phyloP scores from a whole-genome alignment of 2,329 filamentous ascomycete species.

The Trichoderma aggressivum region DNA sequence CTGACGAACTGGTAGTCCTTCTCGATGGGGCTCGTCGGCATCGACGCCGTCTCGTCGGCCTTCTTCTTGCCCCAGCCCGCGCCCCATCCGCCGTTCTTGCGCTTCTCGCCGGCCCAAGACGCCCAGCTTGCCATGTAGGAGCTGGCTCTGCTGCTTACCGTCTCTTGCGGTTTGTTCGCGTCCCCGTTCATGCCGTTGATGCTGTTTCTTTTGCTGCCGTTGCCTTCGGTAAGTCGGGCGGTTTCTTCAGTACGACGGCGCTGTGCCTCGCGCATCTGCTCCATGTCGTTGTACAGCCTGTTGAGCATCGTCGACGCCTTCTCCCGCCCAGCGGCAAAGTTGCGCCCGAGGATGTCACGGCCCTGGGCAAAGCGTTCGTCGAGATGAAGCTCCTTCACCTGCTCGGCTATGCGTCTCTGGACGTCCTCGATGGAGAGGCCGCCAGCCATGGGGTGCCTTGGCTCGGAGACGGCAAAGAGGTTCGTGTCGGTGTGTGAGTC shows the following conservation, averaged over 20 bases:
- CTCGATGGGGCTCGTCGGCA: conserved; percentile 37
- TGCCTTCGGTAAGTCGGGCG: conserved; percentile 17
- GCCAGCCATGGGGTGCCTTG: conserved; percentile 88
- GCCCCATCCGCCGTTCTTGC: conserved; percentile 52
- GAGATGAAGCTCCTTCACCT: conserved; percentile 89
- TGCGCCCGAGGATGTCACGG: conserved; percentile 80
- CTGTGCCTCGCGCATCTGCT: conserved; percentile 52
- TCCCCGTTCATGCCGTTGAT: conserved; percentile 23
- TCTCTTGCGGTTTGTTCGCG: conserved; percentile 43
- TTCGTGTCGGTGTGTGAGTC: conserved; percentile 75
- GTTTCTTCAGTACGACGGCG: conserved; percentile 41
- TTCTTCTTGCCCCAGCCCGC: conserved; percentile 38
- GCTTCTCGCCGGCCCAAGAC: conserved; percentile 71
- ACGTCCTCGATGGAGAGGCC: conserved; percentile 93
- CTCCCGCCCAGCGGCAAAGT: conserved; percentile 81
- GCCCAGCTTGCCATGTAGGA: conserved; percentile 69
- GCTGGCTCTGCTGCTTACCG: conserved; percentile 54
- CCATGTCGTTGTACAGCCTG: conserved; percentile 86
- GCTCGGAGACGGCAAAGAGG: conserved; percentile 91
- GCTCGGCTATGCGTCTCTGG: conserved; percentile 81
- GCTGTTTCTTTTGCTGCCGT: not conserved
- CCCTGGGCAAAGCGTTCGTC: conserved; percentile 86
- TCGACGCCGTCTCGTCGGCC: conserved; percentile 30
- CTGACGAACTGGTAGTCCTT: conserved; percentile 38
- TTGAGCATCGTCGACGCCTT: conserved; percentile 86